These are phyloP conservation scores for Suillus luteus DNA, from an alignment of 768 basidiomycete genomes.

Conservation along the genomic window DNA sequence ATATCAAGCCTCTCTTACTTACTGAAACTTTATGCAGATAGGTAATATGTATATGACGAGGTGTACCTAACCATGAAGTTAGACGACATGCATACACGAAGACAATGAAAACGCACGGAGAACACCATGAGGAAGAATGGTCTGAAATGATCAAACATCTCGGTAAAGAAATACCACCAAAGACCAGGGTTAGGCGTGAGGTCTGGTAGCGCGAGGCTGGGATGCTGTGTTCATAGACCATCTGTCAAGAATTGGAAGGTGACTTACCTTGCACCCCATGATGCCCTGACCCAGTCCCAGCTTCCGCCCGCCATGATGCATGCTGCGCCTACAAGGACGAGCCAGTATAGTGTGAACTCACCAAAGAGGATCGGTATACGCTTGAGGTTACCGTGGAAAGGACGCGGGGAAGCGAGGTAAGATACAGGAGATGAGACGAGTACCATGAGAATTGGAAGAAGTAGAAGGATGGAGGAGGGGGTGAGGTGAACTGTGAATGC, in stretches of 20 bases:
- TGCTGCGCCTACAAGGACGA: conserved; percentile 43
- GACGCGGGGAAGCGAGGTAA: conserved; percentile 61
- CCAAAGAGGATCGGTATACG: conserved; percentile 31
- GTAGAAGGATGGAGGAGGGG: conserved; percentile 65
- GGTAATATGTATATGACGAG: conserved; percentile 81
- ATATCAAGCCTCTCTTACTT: conserved; percentile 38
- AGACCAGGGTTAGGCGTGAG: conserved; percentile 92
- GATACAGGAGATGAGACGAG: conserved; percentile 64
- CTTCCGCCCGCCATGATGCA: conserved; percentile 62
- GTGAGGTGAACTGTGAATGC: conserved; percentile 75
- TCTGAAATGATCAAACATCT: conserved; percentile 98
- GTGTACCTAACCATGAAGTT: conserved; percentile 60
- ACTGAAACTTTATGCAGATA: conserved; percentile 88
- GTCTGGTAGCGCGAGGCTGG: conserved; percentile 80
- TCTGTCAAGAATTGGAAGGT: not conserved
- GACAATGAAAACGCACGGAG: conserved; percentile 55
- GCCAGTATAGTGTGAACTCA: conserved; percentile 56
- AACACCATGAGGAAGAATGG: conserved; percentile 95
- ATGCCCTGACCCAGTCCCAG: conserved; percentile 69
- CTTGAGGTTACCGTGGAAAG: conserved; percentile 24
- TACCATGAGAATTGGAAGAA: conserved; percentile 68
- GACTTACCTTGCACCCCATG: conserved; percentile 82
- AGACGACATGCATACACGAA: not conserved
- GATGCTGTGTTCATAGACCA: conserved; percentile 1
- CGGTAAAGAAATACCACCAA: conserved; percentile 99